phyloP scores from a whole-genome alignment of 306 rosid genomes.

The Albizia julibrissin region DNA sequence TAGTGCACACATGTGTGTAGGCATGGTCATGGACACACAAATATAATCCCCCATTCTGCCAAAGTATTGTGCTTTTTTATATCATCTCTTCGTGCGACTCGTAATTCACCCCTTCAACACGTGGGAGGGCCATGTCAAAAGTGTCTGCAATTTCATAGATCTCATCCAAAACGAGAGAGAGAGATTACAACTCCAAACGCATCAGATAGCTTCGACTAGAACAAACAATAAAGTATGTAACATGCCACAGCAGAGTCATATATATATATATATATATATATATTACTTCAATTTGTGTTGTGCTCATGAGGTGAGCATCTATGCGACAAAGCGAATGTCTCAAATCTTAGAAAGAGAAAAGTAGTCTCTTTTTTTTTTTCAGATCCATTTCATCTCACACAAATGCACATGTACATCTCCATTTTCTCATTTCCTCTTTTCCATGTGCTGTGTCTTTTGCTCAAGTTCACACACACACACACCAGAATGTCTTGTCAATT shows the following conservation, averaged over 20 bases:
- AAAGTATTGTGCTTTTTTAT: conserved; percentile 16
- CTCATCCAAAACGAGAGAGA: conserved; percentile 6
- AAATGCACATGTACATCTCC: conserved; percentile 17
- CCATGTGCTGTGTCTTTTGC: not conserved
- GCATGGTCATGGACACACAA: conserved; percentile 30
- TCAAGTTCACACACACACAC: not conserved
- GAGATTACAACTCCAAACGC: not conserved
- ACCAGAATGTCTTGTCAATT: not conserved
- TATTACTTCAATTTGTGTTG: conserved; percentile 23
- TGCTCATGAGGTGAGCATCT: no score
- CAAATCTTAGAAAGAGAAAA: conserved; percentile 10
- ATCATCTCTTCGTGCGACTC: conserved; percentile 19
- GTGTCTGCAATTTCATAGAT: conserved; percentile 20
- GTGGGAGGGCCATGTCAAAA: conserved; percentile 38
- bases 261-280: no score
- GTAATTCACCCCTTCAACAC: conserved; percentile 26
- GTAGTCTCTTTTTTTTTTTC: not conserved
- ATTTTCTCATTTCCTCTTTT: not conserved
- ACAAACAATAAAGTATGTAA: conserved; percentile 22
- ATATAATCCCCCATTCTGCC: conserved; percentile 31
- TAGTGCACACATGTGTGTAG: conserved; percentile 23
- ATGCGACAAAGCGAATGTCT: conserved; percentile 17
- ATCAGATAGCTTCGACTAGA: not conserved
- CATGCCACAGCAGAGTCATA: conserved; percentile 22
- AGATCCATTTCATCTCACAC: not conserved